These are phyloP conservation scores for Metschnikowia gruessii DNA, from an alignment of 805 yeast genomes.

Conservation along the genomic window DNA sequence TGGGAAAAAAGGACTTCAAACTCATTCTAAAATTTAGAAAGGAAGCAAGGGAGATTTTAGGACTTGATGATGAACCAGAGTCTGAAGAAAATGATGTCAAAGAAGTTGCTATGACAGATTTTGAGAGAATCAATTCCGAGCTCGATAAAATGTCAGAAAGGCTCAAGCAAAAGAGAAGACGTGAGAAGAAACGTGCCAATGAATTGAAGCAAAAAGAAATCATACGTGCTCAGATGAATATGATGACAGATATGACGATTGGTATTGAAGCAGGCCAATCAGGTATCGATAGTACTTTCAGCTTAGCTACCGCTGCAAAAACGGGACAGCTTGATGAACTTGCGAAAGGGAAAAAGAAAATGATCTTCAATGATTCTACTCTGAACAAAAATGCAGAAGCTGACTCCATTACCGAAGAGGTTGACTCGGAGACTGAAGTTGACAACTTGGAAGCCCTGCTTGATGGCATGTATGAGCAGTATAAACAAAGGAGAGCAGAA, in stretches of 20 bases:
- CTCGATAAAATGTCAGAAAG: slow-evolving; percentile 68
- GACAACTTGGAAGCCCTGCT: slow-evolving; percentile 79
- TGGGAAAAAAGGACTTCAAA: slow-evolving; percentile 93
- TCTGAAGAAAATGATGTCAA: slow-evolving; percentile 49
- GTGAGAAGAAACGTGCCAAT: slow-evolving; percentile 80
- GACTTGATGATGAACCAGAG: slow-evolving; percentile 58
- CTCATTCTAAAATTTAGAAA: slow-evolving; percentile 83
- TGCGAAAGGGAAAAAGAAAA: slow-evolving; percentile 69
- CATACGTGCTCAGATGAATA: slow-evolving; percentile 89
- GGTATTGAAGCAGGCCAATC: slow-evolving; percentile 88
- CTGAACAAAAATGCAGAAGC: neutral
- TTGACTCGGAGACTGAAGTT: slow-evolving; percentile 47
- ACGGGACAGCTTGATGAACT: slow-evolving; percentile 76
- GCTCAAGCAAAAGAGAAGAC: slow-evolving; percentile 63
- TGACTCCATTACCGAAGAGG: slow-evolving; percentile 4
- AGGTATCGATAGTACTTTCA: slow-evolving; percentile 79
- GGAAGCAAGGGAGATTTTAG: slow-evolving; percentile 75
- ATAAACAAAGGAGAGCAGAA: slow-evolving; percentile 64
- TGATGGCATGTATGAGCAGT: slow-evolving; percentile 74
- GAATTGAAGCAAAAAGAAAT: slow-evolving; percentile 86
- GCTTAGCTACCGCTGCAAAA: slow-evolving; percentile 79
- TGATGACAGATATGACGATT: slow-evolving; percentile 88
- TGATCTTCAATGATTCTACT: slow-evolving; percentile 42
- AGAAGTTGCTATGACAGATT: slow-evolving; percentile 75
- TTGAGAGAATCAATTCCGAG: slow-evolving; percentile 85